These are phyloP conservation scores for Hyphopichia homilentoma DNA, from an alignment of 805 yeast genomes.

Conservation along the genomic window DNA sequence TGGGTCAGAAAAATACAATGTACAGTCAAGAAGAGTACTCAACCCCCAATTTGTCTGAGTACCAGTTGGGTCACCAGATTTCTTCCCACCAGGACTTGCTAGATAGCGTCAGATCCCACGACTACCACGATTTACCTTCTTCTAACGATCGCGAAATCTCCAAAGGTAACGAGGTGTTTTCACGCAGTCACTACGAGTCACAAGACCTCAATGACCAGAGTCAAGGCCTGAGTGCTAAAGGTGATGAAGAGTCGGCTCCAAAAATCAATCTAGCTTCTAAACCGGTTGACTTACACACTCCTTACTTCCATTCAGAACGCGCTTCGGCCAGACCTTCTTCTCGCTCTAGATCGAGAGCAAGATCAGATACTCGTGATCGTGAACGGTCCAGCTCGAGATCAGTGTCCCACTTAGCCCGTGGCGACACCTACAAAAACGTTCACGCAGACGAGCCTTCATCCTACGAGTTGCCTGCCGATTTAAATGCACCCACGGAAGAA, in stretches of 20 bases:
- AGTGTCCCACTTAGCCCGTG: constrained; percentile 68
- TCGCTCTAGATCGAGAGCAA: constrained; percentile 29
- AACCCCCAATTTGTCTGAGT: constrained; percentile 43
- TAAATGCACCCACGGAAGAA: constrained; percentile 15
- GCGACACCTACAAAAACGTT: constrained; percentile 69
- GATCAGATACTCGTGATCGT: constrained; percentile 8
- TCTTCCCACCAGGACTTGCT: constrained; percentile 33
- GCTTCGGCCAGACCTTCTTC: constrained; percentile 13
- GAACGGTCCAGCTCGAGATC: constrained; percentile 22
- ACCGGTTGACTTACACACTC: constrained; percentile 17
- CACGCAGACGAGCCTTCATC: constrained; percentile 42
- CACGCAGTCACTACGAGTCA: not conserved
- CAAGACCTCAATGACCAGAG: not conserved
- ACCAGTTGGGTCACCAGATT: constrained; percentile 39
- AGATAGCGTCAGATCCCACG: constrained; percentile 31
- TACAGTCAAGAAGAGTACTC: constrained; percentile 26
- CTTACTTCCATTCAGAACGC: constrained; percentile 17
- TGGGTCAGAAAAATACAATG: constrained; percentile 4
- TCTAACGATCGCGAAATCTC: constrained; percentile 2
- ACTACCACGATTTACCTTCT: constrained; percentile 23
- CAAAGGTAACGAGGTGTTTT: constrained; percentile 1
- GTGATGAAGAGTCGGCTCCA: constrained; percentile 1
- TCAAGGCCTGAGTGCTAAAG: not conserved
- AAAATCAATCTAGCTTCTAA: not conserved
- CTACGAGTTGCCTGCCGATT: constrained; percentile 41